phyloP scores from a whole-genome alignment of 1,284 basidiomycete genomes.

The Melampsora occidentalis region DNA sequence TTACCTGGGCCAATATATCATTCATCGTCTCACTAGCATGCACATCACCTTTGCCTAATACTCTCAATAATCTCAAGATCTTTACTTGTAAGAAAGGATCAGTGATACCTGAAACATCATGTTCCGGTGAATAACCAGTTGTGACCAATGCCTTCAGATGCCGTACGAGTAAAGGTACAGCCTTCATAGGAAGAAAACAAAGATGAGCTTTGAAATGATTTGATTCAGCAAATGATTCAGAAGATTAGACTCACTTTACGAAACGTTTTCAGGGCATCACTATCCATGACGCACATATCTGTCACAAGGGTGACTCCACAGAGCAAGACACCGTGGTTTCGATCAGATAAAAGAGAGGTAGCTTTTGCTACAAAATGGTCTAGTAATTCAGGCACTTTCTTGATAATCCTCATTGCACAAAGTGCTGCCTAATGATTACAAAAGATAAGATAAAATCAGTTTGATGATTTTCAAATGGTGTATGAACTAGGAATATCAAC shows the following conservation, averaged over 20 bases:
- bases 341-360: slow-evolving; percentile 85
- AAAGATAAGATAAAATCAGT: slow-evolving; percentile 13
- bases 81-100: slow-evolving; percentile 99
- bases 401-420: slow-evolving; percentile 92
- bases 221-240: neutral
- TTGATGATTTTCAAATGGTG: neutral
- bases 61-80: slow-evolving; percentile 83
- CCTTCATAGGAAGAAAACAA: slow-evolving; percentile 58
- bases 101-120: slow-evolving; percentile 98
- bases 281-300: slow-evolving; percentile 85
- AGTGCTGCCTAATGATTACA: slow-evolving; percentile 70
- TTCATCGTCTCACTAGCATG: slow-evolving; percentile 95
- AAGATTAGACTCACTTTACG: slow-evolving; percentile 64
- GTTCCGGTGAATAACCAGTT: slow-evolving; percentile 96
- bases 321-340: slow-evolving; percentile 94
- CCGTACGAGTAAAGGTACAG: slow-evolving; percentile 86
- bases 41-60: slow-evolving; percentile 80
- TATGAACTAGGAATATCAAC: slow-evolving; percentile 56
- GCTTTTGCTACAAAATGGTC: slow-evolving; percentile 88
- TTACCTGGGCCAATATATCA: slow-evolving; percentile 90
- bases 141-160: slow-evolving; percentile 93
- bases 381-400: slow-evolving; percentile 92
- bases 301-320: slow-evolving; percentile 90
- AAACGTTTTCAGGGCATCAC: slow-evolving; percentile 74
- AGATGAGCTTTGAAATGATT: neutral